phyloP scores from a whole-genome alignment of 495 filamentous ascomycete genomes.

The Xeromyces bisporus region DNA sequence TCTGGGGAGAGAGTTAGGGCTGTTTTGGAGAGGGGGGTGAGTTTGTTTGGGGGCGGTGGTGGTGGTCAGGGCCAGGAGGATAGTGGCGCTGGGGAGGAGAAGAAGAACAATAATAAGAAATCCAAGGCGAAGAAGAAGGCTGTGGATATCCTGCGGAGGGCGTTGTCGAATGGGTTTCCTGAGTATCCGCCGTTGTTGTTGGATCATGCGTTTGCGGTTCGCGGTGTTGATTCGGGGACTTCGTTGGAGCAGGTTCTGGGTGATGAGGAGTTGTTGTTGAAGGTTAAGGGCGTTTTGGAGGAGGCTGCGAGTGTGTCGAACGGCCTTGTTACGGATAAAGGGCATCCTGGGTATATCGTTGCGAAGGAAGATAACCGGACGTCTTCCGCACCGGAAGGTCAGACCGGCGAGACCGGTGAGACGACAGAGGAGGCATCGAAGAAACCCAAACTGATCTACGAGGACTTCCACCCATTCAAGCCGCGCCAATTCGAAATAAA shows the following conservation, averaged over 20 bases:
- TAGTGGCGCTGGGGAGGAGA: conserved; percentile 26
- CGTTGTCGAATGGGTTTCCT: conserved; percentile 62
- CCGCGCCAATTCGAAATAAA: conserved; percentile 67
- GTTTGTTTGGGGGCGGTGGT: conserved; percentile 24
- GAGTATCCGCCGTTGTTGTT: conserved; percentile 76
- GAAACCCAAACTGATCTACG: conserved; percentile 48
- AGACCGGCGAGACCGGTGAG: conserved; percentile 15
- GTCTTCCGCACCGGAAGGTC: conserved; percentile 8
- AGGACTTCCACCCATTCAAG: conserved; percentile 90
- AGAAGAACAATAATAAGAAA: too few species aligned
- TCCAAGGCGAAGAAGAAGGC: conserved; percentile 54
- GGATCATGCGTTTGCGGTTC: conserved; percentile 64
- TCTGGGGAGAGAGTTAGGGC: conserved; percentile 52
- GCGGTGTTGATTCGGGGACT: conserved; percentile 44
- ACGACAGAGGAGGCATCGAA: conserved; percentile 23
- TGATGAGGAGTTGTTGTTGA: conserved; percentile 43
- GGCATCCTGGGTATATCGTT: conserved; percentile 64
- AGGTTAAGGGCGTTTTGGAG: conserved; percentile 44
- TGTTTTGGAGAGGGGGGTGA: conserved; percentile 49
- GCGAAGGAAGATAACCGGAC: conserved; percentile 43
- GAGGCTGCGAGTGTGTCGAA: conserved; percentile 42
- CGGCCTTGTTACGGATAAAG: conserved; percentile 13
- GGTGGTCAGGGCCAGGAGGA: conserved; percentile 8
- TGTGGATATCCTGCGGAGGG: conserved; percentile 57
- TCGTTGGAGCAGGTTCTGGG: conserved; percentile 51